Evolutionary conservation across 441 rosid species (phyloP), one percentile per base, ranked within the genome.

Genomic region (Flueggea neowawraea): DNA sequence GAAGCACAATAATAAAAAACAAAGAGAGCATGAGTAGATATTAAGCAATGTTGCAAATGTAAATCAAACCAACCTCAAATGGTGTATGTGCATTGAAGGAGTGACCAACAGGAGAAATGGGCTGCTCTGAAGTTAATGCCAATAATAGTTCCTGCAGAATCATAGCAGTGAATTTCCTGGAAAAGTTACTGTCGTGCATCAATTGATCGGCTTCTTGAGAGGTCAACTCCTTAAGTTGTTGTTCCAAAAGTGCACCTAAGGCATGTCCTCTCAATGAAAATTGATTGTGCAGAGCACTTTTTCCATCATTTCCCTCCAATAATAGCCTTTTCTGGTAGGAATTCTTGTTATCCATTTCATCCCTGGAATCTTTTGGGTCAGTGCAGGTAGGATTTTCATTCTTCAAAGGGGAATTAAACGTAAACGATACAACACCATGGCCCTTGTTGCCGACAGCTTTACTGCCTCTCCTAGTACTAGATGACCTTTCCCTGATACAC

Each of bases 121-220:
- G 78, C 63, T 83, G 82, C 60, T 71, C 87, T 4, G 74, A 63
- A 47, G 83, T 78, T 77, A 94, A 80, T 68, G 97, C 93, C 14
- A 82, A 78, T 66, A 89, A 77, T 58, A 94, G 73, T 65, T 90
- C 97, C 48, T 87, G 87, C 54, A 90, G 87, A 65, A 94, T 89
- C 78, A 77, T 66, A 57, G 91, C 95, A 31, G 85, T 84, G 0
- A 90, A 70, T 78, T 77, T 81, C 70, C 71, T 86, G 4, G 82
- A 86, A 0, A 41, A 60, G 28, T 53, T 60, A 58, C 77, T 62
- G 59, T 76, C 80, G 32, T 15, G 63, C 7, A 16, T 62, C 50
- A 58, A 50, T 12, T 85, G 91, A 60, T 82, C 85, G 61, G 81
- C 87, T 73, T 86, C 97, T 66, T 75, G 89, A 55, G 80, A 82